Conservation (phyloP, 1,139 yeast genomes). For the Pneumocystis canis region DNA sequence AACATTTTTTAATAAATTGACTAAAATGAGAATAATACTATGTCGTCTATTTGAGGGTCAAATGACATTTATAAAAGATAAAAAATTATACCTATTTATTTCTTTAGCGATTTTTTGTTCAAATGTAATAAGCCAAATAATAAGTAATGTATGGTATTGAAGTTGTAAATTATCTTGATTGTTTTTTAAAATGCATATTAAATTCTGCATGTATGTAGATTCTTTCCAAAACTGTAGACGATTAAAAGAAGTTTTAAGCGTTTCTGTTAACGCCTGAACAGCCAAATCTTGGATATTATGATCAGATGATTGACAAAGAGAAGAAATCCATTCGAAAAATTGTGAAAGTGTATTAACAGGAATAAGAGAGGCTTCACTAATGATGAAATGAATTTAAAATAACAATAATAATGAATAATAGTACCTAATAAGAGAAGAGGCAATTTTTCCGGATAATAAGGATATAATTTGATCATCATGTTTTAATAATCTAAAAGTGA, state of each 20-base stretch:
- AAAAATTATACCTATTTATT: constrained; percentile 27
- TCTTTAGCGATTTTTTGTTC: constrained; percentile 40
- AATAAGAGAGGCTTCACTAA: constrained; percentile 15
- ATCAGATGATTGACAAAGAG: constrained; percentile 35
- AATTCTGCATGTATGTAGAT: constrained; percentile 39
- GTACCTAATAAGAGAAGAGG: constrained; percentile 21
- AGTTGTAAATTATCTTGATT: constrained; percentile 54
- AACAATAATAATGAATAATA: constrained; percentile 20
- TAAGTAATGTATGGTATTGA: constrained; percentile 63
- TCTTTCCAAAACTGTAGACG: constrained; percentile 43
- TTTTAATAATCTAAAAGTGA: constrained; percentile 9
- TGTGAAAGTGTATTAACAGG: constrained; percentile 29
- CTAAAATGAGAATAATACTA: constrained; percentile 37
- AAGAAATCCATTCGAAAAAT: constrained; percentile 33
- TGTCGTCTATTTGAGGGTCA: constrained; percentile 14
- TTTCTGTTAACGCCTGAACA: constrained; percentile 50
- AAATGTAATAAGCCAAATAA: constrained; percentile 76
- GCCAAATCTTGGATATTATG: constrained; percentile 47
- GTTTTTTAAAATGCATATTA: constrained; percentile 35
- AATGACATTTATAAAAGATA: neutral
- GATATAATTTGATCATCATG: constrained; percentile 27
- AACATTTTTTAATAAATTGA: constrained; percentile 59
- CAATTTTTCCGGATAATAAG: constrained; percentile 24
- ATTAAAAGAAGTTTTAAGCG: constrained; percentile 44
- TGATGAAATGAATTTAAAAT: constrained; percentile 23